Evolutionary conservation across 2,329 filamentous ascomycete genomes (phyloP).

Genomic region (Exophiala sp.): DNA sequence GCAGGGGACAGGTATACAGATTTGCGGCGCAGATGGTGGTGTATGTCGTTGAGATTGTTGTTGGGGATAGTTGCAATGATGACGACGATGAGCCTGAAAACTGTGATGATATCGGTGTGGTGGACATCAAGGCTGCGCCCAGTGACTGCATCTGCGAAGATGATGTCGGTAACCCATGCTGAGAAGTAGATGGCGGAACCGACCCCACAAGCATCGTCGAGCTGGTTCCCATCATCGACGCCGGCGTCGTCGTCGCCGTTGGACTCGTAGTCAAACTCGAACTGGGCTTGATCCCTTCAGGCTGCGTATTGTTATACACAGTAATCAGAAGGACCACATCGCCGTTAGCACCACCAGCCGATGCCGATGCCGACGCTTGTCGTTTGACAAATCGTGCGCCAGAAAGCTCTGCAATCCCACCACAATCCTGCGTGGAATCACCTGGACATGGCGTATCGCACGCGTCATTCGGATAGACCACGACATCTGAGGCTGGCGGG

Average conservation of each 20-base stretch:
- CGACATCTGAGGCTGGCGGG: constrained; percentile 4
- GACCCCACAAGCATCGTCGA: not conserved
- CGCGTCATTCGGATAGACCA: constrained; percentile 20
- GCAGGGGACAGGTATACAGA: constrained; percentile 5
- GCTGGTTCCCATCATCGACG: not conserved
- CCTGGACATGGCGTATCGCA: constrained; percentile 24
- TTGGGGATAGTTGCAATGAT: constrained; percentile 7
- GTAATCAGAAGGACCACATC: constrained; percentile 16
- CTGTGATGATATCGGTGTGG: not conserved
- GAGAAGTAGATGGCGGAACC: not conserved
- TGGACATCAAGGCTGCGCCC: not conserved
- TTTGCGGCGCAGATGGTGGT: constrained; percentile 18
- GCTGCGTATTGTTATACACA: constrained; percentile 21
- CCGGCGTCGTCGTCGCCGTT: not conserved
- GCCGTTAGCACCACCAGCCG: not conserved
- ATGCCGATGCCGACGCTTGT: not conserved
- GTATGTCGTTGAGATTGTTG: constrained; percentile 22
- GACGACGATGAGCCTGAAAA: constrained; percentile 1
- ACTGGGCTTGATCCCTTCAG: not conserved
- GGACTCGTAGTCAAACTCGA: constrained; percentile 4
- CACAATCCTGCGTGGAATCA: constrained; percentile 17
- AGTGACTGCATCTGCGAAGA: not conserved
- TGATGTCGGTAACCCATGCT: not conserved
- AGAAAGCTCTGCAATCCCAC: constrained; percentile 8
- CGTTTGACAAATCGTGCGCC: constrained; percentile 2